Percentiles rank a stretch among this genome's conserved stretches.
Conservation (phyloP, 2,329 filamentous ascomycete genomes). For the Monosporascus sp. region DNA sequence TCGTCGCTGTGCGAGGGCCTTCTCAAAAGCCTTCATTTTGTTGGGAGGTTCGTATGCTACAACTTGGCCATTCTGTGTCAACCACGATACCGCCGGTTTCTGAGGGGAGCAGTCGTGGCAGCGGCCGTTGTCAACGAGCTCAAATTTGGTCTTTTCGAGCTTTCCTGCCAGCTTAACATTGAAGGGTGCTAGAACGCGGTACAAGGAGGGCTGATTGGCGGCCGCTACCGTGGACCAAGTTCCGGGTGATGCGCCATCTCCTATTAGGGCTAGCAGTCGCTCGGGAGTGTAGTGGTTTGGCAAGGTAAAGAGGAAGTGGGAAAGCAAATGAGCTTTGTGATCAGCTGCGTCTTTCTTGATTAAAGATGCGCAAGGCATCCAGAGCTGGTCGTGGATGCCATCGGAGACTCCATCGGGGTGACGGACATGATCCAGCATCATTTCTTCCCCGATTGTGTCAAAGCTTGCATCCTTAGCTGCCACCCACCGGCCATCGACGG, state of each 20-base stretch:
- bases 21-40: conserved; percentile 9
- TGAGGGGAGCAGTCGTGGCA: conserved; percentile 7
- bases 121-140: conserved; percentile 3
- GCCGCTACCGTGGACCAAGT: conserved; percentile 4
- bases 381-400: neutral
- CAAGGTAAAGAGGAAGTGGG: neutral
- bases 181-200: conserved; percentile 4
- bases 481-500: conserved; percentile 9
- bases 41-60: conserved; percentile 4
- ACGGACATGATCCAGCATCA: too few species aligned
- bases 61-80: conserved; percentile 1
- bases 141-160: neutral
- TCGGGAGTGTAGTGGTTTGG: neutral
- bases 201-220: conserved; percentile 3
- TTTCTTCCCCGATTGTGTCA: neutral
- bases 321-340: neutral
- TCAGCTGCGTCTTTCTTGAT: neutral
- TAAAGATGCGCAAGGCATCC: neutral
- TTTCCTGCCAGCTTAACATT: conserved; percentile 9
- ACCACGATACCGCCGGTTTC: conserved; percentile 2
- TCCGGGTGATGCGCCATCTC: neutral
- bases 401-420: too few species aligned
- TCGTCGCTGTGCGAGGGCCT: neutral
- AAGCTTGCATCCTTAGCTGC: neutral
- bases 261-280: neutral